Base-by-base conservation (phyloP, 148 eudicot genomes). In the Chenopodium berlandieri region DNA sequence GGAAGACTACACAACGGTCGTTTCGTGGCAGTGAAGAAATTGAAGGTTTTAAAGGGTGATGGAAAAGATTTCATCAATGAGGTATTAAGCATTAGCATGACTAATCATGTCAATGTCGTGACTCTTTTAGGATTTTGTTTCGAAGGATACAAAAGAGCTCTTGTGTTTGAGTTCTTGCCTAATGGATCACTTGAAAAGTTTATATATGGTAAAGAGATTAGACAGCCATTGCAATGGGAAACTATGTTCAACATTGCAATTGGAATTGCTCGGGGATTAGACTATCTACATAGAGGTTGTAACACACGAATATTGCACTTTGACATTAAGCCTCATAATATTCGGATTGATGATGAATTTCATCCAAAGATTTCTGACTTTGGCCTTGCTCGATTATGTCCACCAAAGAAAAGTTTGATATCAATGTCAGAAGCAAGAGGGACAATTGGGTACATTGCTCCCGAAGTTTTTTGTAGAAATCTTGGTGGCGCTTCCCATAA, bases 91-190 rank as follows among this genome's bases (percentile, higher is more conserved):
- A 92, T 9, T 78, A 58, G 91, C 81, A 85, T 90, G 89, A 82
- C 91, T 85, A 84, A 87, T 86, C 97, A 92, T 73, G 47, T 79
- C 23, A 82, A 92, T 88, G 90, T 92, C 7, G 97, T 92, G 75
- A 65, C 71, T 31, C 85, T 92, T 19, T 62, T 90, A 82, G 32
- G 97, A 89, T 31, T 92, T 91, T 89, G 91, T 91, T 25, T 88
- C 91, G 20, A 89, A 80, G 67, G 78, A 81, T 37, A 87, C 90
- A 84, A 81, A 79, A 40, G 90, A 86, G 58, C 89, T 92, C 31
- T 92, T 32, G 92, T 92, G 2, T 92, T 91, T 40, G 97, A 92
- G 79, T 92, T 88, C 78, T 74, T 92, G 74, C 84, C 94, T 0
- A 92, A 92, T 52, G 94, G 97, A 19, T 76, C 78, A 0, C 78